Percentiles rank a stretch among this genome's conserved stretches.
These are phyloP conservation scores for Tulasnella sp. DNA, from an alignment of 768 basidiomycete species.

Conservation along the genomic window DNA sequence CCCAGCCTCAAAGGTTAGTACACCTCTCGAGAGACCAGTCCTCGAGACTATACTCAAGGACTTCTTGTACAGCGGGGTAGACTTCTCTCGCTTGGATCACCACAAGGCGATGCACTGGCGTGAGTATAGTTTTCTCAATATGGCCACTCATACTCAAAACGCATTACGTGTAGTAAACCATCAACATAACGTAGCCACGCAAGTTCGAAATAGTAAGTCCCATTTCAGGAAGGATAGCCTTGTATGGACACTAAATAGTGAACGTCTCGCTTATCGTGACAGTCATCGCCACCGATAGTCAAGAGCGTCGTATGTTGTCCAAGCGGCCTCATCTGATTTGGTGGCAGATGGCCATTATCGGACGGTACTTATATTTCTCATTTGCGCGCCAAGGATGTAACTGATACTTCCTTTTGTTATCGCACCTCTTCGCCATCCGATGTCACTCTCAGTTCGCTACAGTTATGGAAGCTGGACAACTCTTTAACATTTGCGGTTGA, in stretches of 20 bases:
- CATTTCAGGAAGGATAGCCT: background rate
- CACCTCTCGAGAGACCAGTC: background rate
- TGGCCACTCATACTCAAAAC: background rate
- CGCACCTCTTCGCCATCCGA: background rate
- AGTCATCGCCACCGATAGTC: background rate
- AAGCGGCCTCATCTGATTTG: slow-evolving; percentile 12
- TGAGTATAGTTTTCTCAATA: background rate
- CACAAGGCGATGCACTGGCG: slow-evolving; percentile 12
- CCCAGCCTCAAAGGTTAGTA: background rate
- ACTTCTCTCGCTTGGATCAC: slow-evolving; percentile 6
- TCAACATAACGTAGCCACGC: slow-evolving; percentile 7
- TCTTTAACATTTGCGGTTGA: slow-evolving; percentile 9
- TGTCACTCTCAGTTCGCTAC: background rate
- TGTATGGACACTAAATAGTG: no score
- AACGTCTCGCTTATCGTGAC: background rate
- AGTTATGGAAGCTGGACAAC: slow-evolving; percentile 4
- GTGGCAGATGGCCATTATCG: slow-evolving; percentile 11
- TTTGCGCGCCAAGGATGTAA: no score
- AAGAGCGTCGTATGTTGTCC: background rate
- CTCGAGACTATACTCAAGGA: no score
- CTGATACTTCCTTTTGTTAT: no score
- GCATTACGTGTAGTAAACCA: slow-evolving; percentile 1
- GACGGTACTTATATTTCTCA: no score
- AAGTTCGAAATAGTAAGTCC: slow-evolving; percentile 6
- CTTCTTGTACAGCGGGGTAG: background rate